phyloP scores from a whole-genome alignment of 2,329 filamentous ascomycete species.

The Trichoderma gracile region DNA sequence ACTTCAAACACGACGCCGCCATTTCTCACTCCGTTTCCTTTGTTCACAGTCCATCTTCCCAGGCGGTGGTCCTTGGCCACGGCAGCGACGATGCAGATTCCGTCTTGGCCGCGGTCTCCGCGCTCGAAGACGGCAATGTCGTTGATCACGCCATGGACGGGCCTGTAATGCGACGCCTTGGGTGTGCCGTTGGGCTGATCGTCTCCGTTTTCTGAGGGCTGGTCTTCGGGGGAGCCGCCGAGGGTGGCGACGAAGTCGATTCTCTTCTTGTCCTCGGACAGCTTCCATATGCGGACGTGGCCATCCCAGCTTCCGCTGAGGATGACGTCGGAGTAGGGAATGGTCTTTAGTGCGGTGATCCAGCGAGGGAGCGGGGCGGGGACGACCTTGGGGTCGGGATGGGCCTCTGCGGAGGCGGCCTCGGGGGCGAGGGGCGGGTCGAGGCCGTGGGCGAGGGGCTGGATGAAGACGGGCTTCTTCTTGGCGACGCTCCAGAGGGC shows the following conservation, averaged over 20 bases:
- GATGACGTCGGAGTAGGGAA: conserved; percentile 89
- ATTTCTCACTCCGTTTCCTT: conserved; percentile 64
- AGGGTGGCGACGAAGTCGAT: conserved; percentile 73
- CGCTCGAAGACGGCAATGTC: conserved; percentile 85
- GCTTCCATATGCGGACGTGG: conserved; percentile 77
- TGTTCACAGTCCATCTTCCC: conserved; percentile 72
- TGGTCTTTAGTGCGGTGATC: conserved; percentile 83
- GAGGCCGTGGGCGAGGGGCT: conserved; percentile 80
- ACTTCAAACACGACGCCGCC: conserved; percentile 88
- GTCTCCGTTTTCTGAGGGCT: not conserved
- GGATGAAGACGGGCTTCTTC: conserved; percentile 87
- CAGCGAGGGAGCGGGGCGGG: conserved; percentile 72
- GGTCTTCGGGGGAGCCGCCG: conserved; percentile 34
- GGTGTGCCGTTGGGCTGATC: conserved; percentile 15
- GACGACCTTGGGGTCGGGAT: conserved; percentile 61
- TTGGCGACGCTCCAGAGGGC: conserved; percentile 87
- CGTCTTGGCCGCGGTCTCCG: conserved; percentile 72
- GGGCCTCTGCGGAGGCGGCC: conserved; percentile 70
- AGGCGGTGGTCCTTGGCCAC: conserved; percentile 84
- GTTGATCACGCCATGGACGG: conserved; percentile 78
- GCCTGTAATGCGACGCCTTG: conserved; percentile 34
- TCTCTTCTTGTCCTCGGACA: conserved; percentile 78
- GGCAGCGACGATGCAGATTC: conserved; percentile 81
- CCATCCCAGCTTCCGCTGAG: conserved; percentile 93
- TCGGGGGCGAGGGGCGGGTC: conserved; percentile 69